phyloP scores from a whole-genome alignment of 1,139 yeast species.

The Candida neerlandica region DNA sequence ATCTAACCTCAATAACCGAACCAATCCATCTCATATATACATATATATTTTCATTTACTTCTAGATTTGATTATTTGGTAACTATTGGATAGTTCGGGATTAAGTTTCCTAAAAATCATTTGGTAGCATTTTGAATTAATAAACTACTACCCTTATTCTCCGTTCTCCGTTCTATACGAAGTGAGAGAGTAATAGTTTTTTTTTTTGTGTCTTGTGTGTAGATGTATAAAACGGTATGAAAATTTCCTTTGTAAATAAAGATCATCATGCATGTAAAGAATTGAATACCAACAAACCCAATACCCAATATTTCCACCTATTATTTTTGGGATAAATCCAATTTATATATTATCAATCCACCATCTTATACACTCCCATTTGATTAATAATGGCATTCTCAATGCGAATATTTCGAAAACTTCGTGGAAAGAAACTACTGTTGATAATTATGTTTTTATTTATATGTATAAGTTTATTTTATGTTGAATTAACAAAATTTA shows the following conservation, averaged over 20 bases:
- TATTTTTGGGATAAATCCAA: too few relatives aligned
- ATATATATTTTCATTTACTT: too few relatives aligned
- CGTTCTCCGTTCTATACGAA: not conserved
- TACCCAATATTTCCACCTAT: too few relatives aligned
- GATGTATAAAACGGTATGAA: not conserved
- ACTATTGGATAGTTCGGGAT: not conserved
- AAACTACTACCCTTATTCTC: too few relatives aligned
- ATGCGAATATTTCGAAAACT: constrained; percentile 1
- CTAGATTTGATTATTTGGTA: not conserved
- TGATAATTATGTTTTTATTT: not conserved
- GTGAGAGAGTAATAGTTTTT: too few relatives aligned
- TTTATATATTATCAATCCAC: not conserved
- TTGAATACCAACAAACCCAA: not conserved
- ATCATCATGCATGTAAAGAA: not conserved
- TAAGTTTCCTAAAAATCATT: not conserved
- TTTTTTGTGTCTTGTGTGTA: too few relatives aligned
- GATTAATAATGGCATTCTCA: not conserved
- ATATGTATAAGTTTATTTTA: not conserved
- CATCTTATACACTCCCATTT: too few relatives aligned
- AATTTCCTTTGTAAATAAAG: not conserved
- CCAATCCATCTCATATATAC: too few relatives aligned
- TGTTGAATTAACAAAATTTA: not conserved
- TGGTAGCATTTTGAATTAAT: not conserved
- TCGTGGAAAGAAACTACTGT: constrained; percentile 2
- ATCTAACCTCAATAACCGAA: not conserved